Percentiles rank a stretch among this genome's conserved stretches.
phyloP scores from a whole-genome alignment of 805 yeast genomes.

The Cyberlindnera americana region DNA sequence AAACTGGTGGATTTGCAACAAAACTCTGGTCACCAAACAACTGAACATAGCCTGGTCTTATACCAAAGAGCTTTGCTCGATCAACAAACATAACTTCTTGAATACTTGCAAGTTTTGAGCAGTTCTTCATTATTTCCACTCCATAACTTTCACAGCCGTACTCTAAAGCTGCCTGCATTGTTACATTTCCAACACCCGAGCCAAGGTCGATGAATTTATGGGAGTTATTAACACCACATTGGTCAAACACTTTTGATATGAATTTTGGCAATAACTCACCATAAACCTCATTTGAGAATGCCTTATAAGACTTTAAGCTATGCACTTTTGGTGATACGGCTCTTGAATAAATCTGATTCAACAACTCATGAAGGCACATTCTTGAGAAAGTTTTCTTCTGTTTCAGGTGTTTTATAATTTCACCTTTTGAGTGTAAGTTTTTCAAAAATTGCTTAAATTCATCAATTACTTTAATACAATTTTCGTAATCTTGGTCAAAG shows the following conservation, averaged over 20 bases:
- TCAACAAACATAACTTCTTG: conserved; percentile 58
- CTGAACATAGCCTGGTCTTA: conserved; percentile 51
- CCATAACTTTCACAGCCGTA: conserved; percentile 84
- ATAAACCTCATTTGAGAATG: conserved; percentile 86
- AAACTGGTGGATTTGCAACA: conserved; percentile 58
- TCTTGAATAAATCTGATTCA: conserved; percentile 71
- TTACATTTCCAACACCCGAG: conserved; percentile 92
- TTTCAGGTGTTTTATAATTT: conserved; percentile 31
- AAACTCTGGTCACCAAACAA: conserved; percentile 70
- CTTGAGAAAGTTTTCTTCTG: conserved; percentile 33
- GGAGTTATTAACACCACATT: conserved; percentile 50
- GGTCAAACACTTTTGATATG: conserved; percentile 58
- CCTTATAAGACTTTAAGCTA: conserved; percentile 66
- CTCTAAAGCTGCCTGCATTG: conserved; percentile 84
- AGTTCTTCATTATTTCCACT: conserved; percentile 84
- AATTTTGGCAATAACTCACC: conserved; percentile 86
- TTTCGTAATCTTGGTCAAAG: conserved; percentile 28
- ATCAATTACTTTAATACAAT: conserved; percentile 33
- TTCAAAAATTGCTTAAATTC: conserved; percentile 42
- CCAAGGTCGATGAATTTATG: conserved; percentile 83
- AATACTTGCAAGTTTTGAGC: conserved; percentile 59
- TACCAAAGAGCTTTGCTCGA: conserved; percentile 61
- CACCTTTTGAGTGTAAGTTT: conserved; percentile 32
- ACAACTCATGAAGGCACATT: conserved; percentile 58
- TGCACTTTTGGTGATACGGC: conserved; percentile 72